Conservation (phyloP, 352 stramenopile species). For the Globisporangium lucens region DNA sequence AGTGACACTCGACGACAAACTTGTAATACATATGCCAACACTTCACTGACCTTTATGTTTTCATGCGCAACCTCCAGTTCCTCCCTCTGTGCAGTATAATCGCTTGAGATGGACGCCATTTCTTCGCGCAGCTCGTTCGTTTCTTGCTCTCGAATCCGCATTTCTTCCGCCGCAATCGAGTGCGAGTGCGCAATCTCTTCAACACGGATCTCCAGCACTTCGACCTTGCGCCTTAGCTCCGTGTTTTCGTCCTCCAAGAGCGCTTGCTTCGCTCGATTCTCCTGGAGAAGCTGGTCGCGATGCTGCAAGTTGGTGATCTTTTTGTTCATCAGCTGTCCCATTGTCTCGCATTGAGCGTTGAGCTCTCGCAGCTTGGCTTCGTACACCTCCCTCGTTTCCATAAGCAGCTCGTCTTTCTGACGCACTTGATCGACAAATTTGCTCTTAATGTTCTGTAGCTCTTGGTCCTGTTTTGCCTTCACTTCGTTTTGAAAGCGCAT, state of each 20-base stretch:
- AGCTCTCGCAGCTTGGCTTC: slow-evolving; percentile 63
- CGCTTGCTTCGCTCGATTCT: slow-evolving; percentile 49
- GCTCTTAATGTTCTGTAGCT: slow-evolving; percentile 49
- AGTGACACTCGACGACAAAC: not conserved
- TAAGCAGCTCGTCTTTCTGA: slow-evolving; percentile 59
- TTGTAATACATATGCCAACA: not conserved
- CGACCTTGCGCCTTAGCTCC: slow-evolving; percentile 71
- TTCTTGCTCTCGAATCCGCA: slow-evolving; percentile 59
- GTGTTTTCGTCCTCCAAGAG: slow-evolving; percentile 73
- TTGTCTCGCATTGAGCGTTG: slow-evolving; percentile 60
- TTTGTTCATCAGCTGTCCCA: slow-evolving; percentile 77
- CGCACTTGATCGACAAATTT: slow-evolving; percentile 66
- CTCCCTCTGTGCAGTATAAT: slow-evolving; percentile 65
- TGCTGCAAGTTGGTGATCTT: slow-evolving; percentile 65
- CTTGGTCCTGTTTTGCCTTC: slow-evolving; percentile 61
- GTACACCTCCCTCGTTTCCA: slow-evolving; percentile 57
- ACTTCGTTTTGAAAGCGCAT: slow-evolving; percentile 50
- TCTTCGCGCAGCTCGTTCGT: slow-evolving; percentile 55
- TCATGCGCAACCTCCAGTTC: slow-evolving; percentile 55
- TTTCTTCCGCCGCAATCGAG: slow-evolving; percentile 53
- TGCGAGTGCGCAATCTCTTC: slow-evolving; percentile 73
- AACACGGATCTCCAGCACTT: slow-evolving; percentile 71
- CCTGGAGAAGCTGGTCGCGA: slow-evolving; percentile 64
- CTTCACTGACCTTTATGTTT: slow-evolving; percentile 35
- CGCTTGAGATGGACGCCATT: slow-evolving; percentile 55